Percentiles rank a stretch among this genome's conserved stretches.
Evolutionary conservation across 192 early-diverging fungal genomes (phyloP).

Genomic region (Linderina pennispora): DNA sequence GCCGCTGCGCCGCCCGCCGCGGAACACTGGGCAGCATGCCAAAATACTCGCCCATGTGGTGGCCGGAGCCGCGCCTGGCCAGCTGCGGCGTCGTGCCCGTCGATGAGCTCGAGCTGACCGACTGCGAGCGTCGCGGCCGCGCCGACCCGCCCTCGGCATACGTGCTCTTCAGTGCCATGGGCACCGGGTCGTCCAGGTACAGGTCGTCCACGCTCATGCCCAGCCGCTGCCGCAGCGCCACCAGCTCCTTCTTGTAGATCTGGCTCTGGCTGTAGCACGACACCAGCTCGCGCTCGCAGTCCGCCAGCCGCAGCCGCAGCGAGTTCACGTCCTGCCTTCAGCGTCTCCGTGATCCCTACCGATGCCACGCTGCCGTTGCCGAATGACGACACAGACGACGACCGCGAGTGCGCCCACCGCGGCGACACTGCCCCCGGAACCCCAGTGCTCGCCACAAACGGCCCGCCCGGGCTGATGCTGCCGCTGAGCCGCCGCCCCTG

Average conservation of each 20-base stretch:
- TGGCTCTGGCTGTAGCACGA: slow-evolving; percentile 49
- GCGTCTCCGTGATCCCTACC: slow-evolving; percentile 43
- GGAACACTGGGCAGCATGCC: slow-evolving; percentile 10
- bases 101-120: slow-evolving; percentile 44
- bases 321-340: slow-evolving; percentile 49
- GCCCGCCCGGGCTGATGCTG: slow-evolving; percentile 54
- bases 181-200: slow-evolving; percentile 45
- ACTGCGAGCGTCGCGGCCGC: slow-evolving; percentile 44
- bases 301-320: slow-evolving; percentile 43
- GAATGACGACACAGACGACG: slow-evolving; percentile 47
- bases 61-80: slow-evolving; percentile 23
- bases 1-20: slow-evolving; percentile 31
- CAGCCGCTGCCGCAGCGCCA: slow-evolving; percentile 43
- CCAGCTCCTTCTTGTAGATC: slow-evolving; percentile 50
- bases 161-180: slow-evolving; percentile 24
- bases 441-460: slow-evolving; percentile 2
- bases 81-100: slow-evolving; percentile 29
- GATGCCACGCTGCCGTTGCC: slow-evolving; percentile 29
- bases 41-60: slow-evolving; percentile 43
- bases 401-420: slow-evolving; percentile 42
- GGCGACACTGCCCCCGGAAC: slow-evolving; percentile 42
- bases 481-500: slow-evolving; percentile 62
- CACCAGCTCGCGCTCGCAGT: slow-evolving; percentile 44
- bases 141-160: slow-evolving; percentile 9
- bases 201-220: slow-evolving; percentile 48